Conservation (phyloP, 2,329 filamentous ascomycete species). For the Scopulariopsis brevicaulis region DNA sequence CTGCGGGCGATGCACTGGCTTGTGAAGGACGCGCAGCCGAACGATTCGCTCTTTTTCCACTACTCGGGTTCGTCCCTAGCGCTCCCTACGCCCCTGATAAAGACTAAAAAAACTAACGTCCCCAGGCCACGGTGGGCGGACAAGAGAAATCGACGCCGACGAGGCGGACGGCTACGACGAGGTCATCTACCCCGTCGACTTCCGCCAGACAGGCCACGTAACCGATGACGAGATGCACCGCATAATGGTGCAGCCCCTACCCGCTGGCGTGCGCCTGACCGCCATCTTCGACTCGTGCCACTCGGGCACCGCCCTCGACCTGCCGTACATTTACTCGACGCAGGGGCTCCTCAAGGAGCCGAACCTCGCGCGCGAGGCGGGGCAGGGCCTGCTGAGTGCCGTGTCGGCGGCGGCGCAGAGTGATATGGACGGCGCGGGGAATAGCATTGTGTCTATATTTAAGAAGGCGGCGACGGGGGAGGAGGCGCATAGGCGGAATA, state of each 20-base stretch:
- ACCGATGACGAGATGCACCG: conserved; percentile 76
- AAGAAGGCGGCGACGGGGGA: conserved; percentile 81
- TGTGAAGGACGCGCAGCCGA: conserved; percentile 82
- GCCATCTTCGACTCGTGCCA: conserved; percentile 58
- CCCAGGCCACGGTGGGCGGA: conserved; percentile 68
- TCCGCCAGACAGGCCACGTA: conserved; percentile 67
- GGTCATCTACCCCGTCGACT: conserved; percentile 76
- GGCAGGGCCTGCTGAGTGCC: conserved; percentile 48
- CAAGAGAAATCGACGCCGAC: conserved; percentile 66
- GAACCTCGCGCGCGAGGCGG: conserved; percentile 56
- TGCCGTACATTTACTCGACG: conserved; percentile 59
- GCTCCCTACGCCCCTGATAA: background rate
- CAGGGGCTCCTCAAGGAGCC: conserved; percentile 59
- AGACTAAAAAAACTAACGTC: conserved; percentile 6
- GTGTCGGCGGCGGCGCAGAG: conserved; percentile 52
- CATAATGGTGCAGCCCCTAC: conserved; percentile 52
- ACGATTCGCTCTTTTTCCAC: conserved; percentile 95
- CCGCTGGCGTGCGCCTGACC: conserved; percentile 44
- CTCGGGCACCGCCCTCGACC: conserved; percentile 53
- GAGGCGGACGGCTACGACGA: conserved; percentile 76
- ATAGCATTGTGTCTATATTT: conserved; percentile 69
- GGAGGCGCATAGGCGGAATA: conserved; percentile 67
- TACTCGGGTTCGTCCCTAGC: conserved; percentile 64
- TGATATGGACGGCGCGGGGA: conserved; percentile 67
- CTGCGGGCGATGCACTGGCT: conserved; percentile 96